Base-by-base conservation (phyloP, 2,329 filamentous ascomycete species). In the Cercospora sp. region DNA sequence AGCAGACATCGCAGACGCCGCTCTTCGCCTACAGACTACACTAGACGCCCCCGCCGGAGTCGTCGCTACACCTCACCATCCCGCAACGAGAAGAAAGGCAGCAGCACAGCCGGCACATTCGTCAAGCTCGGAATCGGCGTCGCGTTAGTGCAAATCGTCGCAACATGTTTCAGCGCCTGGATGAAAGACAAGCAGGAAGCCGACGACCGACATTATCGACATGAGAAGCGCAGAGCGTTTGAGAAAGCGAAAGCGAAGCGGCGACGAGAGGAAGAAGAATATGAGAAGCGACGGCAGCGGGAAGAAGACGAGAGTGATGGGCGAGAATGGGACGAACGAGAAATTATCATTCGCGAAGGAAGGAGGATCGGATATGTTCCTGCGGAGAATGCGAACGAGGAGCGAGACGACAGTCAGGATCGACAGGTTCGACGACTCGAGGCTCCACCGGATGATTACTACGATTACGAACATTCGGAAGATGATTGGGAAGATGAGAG, bases 221-320 rank as follows among this genome's bases (percentile, higher is more conserved):
- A 58, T 1, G 67, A 69, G 3, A 69, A 67, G 64, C 60, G 67
- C n/a, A 42, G 55, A 40, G 64, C 64, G n/a, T 69, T 69, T 9
- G 67, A 69, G n/a, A 67, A 67, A 48, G 67, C 64, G 23, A 69
- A 69, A 28, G 67, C 67, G 36, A 66, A 64, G 64, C 60, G 67
- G 9, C 30, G 67, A 28, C 60, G 60, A 18, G 64, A 69, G 9
- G 67, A 69, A 51, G 67, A 69, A 5, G 31, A 57, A 13, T 33
- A 61, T 2, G 67, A 69, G 55, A 63, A 67, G 64, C 64, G 64
- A 20, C 57, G 28, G 67, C 69, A n/a, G 74, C 75, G 63, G 76
- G 77, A 8, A 75, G 75, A 77, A 30, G 51, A 55, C 2, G 66
- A 68, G 31, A 45, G 58, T 10, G 63, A 63, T 8, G 60, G 55